Evolutionary conservation across 1,284 basidiomycete species (phyloP), one percentile per base, ranked within the genome.

Genomic region (Lignosus rhinocerotis): DNA sequence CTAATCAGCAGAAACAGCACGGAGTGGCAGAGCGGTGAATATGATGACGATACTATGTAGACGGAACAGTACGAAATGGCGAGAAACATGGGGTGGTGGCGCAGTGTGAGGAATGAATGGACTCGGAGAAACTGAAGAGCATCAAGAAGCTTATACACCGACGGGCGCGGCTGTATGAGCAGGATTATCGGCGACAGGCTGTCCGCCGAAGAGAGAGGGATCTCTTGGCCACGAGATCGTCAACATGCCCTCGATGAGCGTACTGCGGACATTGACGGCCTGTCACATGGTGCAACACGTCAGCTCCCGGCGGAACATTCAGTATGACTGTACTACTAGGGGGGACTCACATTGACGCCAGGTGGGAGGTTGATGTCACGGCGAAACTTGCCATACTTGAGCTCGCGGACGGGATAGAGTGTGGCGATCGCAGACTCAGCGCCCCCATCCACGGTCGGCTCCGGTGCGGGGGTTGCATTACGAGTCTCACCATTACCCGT

Each of bases 311-410:
- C 46, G 31, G 9, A 32, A 50, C 25, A 41, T 11, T 12, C 31
- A 42, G 54, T 49, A 49, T 47, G 30, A 50, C 34, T 25, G 33
- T 43, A 38, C 25, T 25, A 25, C 25, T 25, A 25, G 53, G 19
- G 53, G 19, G 52, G 43, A 70, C 76, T 69, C 66, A 82, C 84
- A 70, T 80, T 75, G n/a, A 77, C 74, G 25, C 80, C 81, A 2
- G 63, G 50, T 16, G 83, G 81, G 7, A 85, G 67, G 36, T 66
- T 70, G 11, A 85, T 69, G 4, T 70, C 71, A 33, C 83, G 77
- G 21, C 73, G 73, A 62, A 84, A 85, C 51, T 70, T 70, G 6
- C 84, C 84, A 61, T 81, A 85, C 39, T 81, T 78, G 53, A 86
- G 67, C 63, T 86, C 83, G 30, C 76, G 75, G 8, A 76, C 64